Conservation (phyloP, 441 rosid genomes). For the Corymbia calophylla region DNA sequence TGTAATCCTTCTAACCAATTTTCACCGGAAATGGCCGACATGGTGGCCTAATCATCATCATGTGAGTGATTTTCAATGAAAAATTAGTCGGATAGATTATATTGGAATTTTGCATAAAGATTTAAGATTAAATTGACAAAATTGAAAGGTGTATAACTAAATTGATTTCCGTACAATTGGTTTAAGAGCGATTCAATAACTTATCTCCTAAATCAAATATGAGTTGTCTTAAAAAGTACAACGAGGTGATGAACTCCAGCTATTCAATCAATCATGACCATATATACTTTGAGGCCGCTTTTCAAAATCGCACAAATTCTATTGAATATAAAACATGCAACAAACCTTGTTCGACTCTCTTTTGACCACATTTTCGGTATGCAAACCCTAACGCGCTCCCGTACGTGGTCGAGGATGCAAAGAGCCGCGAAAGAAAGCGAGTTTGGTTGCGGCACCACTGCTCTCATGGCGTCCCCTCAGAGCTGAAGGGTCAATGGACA, state of each 20-base stretch:
- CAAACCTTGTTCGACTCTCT: background rate
- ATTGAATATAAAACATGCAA: background rate
- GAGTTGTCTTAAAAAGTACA: background rate
- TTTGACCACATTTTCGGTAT: background rate
- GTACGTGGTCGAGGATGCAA: background rate
- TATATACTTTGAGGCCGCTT: background rate
- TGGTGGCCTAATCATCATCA: fast-evolving
- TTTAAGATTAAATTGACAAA: fast-evolving
- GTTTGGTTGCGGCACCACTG: background rate
- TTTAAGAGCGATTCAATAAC: fast-evolving
- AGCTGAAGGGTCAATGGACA: background rate
- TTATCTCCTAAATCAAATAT: background rate
- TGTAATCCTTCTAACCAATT: fast-evolving
- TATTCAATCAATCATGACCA: background rate
- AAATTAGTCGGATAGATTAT: background rate
- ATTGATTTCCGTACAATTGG: fast-evolving
- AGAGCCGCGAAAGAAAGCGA: background rate
- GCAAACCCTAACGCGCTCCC: background rate
- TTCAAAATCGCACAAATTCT: background rate
- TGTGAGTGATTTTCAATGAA: fast-evolving
- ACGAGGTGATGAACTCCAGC: too few species aligned
- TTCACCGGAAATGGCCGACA: fast-evolving
- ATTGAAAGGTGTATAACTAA: fast-evolving
- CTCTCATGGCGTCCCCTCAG: background rate
- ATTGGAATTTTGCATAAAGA: background rate